Evolutionary conservation across 2,329 filamentous ascomycete genomes (phyloP).

Genomic region (Fusarium sacchari): DNA sequence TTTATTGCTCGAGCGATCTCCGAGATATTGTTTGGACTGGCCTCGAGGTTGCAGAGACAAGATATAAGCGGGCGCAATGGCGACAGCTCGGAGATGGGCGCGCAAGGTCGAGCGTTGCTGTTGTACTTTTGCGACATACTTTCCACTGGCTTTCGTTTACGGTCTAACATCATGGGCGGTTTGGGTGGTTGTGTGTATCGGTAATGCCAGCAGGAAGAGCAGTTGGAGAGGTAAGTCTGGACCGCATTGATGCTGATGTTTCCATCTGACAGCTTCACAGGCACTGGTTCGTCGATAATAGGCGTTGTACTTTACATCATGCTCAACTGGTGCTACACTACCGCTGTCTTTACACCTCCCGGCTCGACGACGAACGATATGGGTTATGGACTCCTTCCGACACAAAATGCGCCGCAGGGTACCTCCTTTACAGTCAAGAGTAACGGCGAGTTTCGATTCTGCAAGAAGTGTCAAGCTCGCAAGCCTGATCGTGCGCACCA

Average conservation of each 20-base stretch:
- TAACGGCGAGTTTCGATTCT: conserved; percentile 86
- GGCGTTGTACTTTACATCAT: conserved; percentile 79
- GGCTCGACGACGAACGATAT: conserved; percentile 73
- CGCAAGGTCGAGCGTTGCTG: conserved; percentile 83
- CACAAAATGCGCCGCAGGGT: conserved; percentile 67
- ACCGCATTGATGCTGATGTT: neutral
- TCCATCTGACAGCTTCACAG: conserved; percentile 48
- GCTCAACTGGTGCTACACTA: conserved; percentile 89
- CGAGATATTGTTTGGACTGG: neutral
- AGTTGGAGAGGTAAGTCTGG: conserved; percentile 65
- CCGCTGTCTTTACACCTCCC: conserved; percentile 91
- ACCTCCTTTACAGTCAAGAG: conserved; percentile 92
- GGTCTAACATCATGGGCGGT: conserved; percentile 90
- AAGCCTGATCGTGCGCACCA: conserved; percentile 98
- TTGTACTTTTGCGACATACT: conserved; percentile 81
- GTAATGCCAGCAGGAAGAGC: conserved; percentile 63
- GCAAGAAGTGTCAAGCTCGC: conserved; percentile 94
- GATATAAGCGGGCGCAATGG: conserved; percentile 22
- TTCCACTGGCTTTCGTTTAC: conserved; percentile 91
- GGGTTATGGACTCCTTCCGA: conserved; percentile 84
- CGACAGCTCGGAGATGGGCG: conserved; percentile 70
- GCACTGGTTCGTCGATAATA: conserved; percentile 65
- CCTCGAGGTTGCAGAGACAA: neutral
- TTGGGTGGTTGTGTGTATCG: conserved; percentile 85
- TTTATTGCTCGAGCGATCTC: conserved; percentile 1